Percentiles rank a stretch among this genome's conserved stretches.
Evolutionary conservation across 2,329 filamentous ascomycete species (phyloP).

Genomic region (Penicillium sp.): DNA sequence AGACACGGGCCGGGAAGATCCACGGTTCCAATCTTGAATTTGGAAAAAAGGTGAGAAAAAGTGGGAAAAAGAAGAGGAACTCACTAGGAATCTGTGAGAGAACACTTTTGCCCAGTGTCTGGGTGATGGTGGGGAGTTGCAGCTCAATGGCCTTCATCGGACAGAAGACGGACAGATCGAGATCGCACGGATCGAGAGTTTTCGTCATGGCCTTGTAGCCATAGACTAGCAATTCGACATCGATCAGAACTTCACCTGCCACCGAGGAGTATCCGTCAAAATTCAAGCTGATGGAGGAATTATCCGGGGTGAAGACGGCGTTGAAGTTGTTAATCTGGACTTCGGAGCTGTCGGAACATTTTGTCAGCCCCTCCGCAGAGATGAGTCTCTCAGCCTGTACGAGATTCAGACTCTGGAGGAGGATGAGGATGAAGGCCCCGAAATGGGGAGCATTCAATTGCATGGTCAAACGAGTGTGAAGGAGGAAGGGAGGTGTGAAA

Average conservation of each 20-base stretch:
- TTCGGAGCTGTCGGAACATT: conserved; percentile 19
- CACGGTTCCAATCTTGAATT: neutral
- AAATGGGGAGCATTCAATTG: conserved; percentile 4
- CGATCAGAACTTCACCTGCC: conserved; percentile 76
- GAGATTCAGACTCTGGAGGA: conserved; percentile 5
- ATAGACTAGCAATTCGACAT: conserved; percentile 76
- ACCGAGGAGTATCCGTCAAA: conserved; percentile 84
- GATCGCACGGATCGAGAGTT: conserved; percentile 74
- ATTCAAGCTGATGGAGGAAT: conserved; percentile 51
- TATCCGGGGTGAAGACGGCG: conserved; percentile 45
- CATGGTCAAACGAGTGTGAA: conserved; percentile 7
- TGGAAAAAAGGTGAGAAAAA: neutral
- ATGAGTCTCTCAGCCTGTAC: conserved; percentile 18
- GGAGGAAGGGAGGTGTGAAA: conserved; percentile 1
- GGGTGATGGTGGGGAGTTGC: conserved; percentile 67
- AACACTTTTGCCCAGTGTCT: conserved; percentile 59
- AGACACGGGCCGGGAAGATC: neutral
- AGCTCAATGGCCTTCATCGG: conserved; percentile 86
- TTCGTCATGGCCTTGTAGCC: conserved; percentile 71
- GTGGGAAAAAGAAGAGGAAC: conserved; percentile 19
- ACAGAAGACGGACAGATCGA: conserved; percentile 72
- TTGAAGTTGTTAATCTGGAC: conserved; percentile 30
- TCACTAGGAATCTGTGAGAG: conserved; percentile 67
- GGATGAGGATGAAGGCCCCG: conserved; percentile 2
- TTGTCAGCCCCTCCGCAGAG: conserved; percentile 17